Conservation (phyloP, 208 protist genomes). For the Naegleria fowleri region DNA sequence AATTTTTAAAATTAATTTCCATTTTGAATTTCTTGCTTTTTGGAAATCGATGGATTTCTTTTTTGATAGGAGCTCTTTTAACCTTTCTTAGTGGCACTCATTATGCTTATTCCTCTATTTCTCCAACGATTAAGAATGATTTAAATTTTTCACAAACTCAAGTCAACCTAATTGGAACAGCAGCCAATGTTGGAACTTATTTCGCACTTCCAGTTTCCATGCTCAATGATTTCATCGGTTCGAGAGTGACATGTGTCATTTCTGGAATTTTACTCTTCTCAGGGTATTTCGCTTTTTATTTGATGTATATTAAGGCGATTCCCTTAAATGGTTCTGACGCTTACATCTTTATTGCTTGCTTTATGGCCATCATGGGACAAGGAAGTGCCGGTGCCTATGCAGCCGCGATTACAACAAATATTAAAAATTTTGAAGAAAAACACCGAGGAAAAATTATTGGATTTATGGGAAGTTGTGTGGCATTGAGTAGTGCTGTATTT, state of each 20-base stretch:
- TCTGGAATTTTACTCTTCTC: neutral
- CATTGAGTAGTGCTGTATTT: neutral
- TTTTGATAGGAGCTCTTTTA: neutral
- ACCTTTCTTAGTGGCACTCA: neutral
- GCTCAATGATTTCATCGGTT: neutral
- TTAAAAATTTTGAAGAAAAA: neutral
- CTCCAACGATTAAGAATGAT: neutral
- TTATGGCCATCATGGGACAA: neutral
- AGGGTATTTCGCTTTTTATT: neutral
- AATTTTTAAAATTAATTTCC: too few species aligned
- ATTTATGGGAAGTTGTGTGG: neutral
- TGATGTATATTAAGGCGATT: neutral
- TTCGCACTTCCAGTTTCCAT: neutral
- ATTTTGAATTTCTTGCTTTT: neutral
- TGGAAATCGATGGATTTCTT: neutral
- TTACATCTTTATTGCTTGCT: neutral
- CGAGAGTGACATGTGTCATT: neutral
- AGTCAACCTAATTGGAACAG: constrained; percentile 12
- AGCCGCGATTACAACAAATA: neutral
- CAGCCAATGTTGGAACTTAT: neutral
- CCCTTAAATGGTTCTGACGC: neutral
- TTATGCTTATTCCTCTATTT: neutral
- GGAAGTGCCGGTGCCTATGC: neutral
- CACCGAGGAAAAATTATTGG: constrained; percentile 13
- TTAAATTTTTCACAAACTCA: neutral